phyloP scores from a whole-genome alignment of 768 basidiomycete species.

The Amanita thiersii region DNA sequence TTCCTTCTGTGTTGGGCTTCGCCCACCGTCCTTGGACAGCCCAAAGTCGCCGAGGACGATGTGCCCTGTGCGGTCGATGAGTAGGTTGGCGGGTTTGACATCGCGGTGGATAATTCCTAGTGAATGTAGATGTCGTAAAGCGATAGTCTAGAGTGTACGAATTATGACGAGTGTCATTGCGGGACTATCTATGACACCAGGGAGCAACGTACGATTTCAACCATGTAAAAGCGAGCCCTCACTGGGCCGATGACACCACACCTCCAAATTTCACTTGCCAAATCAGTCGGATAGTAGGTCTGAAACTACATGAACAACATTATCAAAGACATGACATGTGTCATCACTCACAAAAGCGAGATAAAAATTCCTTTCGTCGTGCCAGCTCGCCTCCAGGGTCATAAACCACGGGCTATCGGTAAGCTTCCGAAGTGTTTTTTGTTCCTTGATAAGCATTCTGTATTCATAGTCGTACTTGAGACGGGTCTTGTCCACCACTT shows the following conservation, averaged over 20 bases:
- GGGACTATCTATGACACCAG: background rate
- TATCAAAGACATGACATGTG: background rate
- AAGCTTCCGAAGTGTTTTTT: constrained; percentile 6
- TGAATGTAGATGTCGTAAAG: background rate
- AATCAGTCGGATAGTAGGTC: background rate
- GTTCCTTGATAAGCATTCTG: constrained; percentile 7
- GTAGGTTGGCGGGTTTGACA: background rate
- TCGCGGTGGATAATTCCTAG: background rate
- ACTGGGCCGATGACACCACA: background rate
- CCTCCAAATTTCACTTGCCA: background rate
- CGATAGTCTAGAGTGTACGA: background rate
- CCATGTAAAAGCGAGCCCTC: background rate
- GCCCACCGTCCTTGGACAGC: background rate
- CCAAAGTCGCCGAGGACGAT: background rate
- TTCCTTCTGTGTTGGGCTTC: background rate
- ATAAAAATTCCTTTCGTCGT: constrained; percentile 13
- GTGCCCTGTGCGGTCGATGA: background rate
- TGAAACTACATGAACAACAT: too few relatives aligned
- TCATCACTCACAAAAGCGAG: constrained; percentile 7
- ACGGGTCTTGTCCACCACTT: constrained; percentile 8
- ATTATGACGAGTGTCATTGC: background rate
- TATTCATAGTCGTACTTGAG: background rate
- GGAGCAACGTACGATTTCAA: background rate
- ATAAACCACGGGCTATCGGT: constrained; percentile 4
- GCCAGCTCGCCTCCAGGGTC: constrained; percentile 10